Conservation (phyloP, 1,284 basidiomycete genomes). For the Boletus smithii region DNA sequence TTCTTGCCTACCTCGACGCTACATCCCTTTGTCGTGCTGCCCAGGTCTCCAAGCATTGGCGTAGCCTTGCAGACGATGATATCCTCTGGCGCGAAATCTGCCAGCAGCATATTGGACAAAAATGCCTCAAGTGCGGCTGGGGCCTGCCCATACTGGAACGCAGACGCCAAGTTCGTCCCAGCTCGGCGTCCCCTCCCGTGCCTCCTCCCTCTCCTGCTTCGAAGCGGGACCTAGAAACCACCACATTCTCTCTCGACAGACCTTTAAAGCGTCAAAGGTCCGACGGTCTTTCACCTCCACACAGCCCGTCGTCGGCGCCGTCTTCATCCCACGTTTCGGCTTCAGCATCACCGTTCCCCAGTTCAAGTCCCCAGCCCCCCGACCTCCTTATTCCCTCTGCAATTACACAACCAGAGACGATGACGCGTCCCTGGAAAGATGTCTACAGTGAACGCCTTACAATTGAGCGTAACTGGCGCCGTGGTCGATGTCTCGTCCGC, state of each 20-base stretch:
- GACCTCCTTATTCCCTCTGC: conserved; percentile 14
- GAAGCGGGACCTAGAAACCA: conserved; percentile 41
- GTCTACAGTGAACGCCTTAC: conserved; percentile 98
- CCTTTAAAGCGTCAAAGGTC: conserved; percentile 55
- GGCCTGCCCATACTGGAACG: conserved; percentile 90
- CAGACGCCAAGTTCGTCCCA: conserved; percentile 46
- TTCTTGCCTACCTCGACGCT: conserved; percentile 92
- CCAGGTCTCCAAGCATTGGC: conserved; percentile 89
- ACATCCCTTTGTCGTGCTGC: conserved; percentile 94
- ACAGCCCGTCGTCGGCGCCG: neutral
- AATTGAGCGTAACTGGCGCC: conserved; percentile 96
- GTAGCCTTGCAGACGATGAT: conserved; percentile 90
- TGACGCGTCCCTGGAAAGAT: conserved; percentile 94
- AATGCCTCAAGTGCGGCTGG: conserved; percentile 98
- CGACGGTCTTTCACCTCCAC: conserved; percentile 12
- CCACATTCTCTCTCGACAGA: conserved; percentile 25
- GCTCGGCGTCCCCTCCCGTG: conserved; percentile 35
- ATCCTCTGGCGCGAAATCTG: conserved; percentile 96
- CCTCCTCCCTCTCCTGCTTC: conserved; percentile 24
- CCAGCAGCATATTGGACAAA: conserved; percentile 97
- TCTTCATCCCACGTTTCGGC: conserved; percentile 14
- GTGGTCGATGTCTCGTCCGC: conserved; percentile 83
- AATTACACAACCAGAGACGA: conserved; percentile 16
- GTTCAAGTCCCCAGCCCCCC: conserved; percentile 16
- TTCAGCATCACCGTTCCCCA: conserved; percentile 13